These are phyloP conservation scores for Vanderwaltozyma polyspora DNA, from an alignment of 805 yeast genomes.

Conservation along the genomic window DNA sequence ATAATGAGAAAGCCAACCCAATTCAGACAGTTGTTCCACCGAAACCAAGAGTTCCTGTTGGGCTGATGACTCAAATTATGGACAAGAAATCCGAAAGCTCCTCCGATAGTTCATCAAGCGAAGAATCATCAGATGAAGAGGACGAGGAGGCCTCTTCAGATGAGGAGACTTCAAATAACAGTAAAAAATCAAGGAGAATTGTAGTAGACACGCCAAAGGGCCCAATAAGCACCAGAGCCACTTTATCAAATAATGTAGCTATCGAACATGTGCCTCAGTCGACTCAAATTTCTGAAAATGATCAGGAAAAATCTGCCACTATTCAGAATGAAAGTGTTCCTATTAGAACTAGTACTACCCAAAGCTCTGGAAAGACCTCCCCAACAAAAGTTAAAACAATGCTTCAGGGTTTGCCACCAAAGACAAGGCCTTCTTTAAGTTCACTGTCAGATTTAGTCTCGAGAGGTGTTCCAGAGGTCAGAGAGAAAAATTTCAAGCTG, in stretches of 20 bases:
- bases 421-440: constrained; percentile 32
- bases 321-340: no score
- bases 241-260: constrained; percentile 8
- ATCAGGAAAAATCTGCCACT: no score
- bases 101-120: neutral
- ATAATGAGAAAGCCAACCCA: neutral
- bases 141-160: constrained; percentile 14
- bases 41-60: neutral
- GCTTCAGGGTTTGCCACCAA: constrained; percentile 15
- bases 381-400: constrained; percentile 1
- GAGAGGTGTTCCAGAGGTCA: constrained; percentile 61
- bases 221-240: constrained; percentile 11
- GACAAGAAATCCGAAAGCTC: neutral
- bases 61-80: neutral
- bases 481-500: constrained; percentile 29
- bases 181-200: constrained; percentile 29
- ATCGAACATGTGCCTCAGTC: constrained; percentile 15
- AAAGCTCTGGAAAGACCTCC: no score
- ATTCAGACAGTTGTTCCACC: no score
- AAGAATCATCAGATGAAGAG: constrained; percentile 17
- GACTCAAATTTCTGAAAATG: constrained; percentile 8
- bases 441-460: constrained; percentile 49
- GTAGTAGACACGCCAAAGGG: constrained; percentile 39
- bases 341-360: no score
- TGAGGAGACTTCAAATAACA: constrained; percentile 6